Conservation (phyloP, 768 basidiomycete species). For the Guyanaporus albipodus region DNA sequence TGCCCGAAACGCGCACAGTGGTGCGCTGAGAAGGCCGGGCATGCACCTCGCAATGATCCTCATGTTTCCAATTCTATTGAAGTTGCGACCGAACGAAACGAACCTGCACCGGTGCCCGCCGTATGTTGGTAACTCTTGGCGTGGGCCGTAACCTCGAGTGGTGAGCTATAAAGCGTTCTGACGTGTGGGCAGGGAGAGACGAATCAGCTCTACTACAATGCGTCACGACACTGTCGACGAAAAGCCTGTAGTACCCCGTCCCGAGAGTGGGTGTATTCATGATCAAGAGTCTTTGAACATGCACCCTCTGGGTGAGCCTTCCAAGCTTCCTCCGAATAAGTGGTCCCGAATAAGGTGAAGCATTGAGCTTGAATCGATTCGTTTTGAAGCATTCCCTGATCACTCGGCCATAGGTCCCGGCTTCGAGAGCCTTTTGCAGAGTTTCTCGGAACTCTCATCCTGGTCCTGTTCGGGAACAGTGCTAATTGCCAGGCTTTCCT, state of each 20-base stretch:
- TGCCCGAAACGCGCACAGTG: neutral
- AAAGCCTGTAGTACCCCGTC: neutral
- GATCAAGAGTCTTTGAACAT: too few species aligned
- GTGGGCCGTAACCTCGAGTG: too few species aligned
- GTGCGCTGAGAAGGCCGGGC: too few species aligned
- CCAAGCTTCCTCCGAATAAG: constrained; percentile 36
- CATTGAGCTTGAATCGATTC: constrained; percentile 7
- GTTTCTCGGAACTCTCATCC: constrained; percentile 48
- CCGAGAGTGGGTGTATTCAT: neutral
- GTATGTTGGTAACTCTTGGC: neutral
- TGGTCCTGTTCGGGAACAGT: constrained; percentile 53
- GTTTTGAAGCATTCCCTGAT: neutral
- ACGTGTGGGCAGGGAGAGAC: neutral
- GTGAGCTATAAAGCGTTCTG: neutral
- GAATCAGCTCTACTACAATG: neutral
- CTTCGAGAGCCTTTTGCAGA: constrained; percentile 58
- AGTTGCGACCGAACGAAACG: neutral
- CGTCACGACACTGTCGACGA: neutral
- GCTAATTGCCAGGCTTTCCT: constrained; percentile 53
- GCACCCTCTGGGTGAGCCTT: neutral
- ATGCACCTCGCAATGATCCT: neutral
- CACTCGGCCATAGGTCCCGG: constrained; percentile 26
- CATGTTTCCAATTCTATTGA: neutral
- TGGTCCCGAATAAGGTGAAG: constrained; percentile 51
- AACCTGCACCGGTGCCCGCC: neutral